A percentile compares a stretch with the other conserved stretches of the same genome.
Conservation (phyloP, 352 stramenopile genomes). For the Phytophthora pluvialis region DNA sequence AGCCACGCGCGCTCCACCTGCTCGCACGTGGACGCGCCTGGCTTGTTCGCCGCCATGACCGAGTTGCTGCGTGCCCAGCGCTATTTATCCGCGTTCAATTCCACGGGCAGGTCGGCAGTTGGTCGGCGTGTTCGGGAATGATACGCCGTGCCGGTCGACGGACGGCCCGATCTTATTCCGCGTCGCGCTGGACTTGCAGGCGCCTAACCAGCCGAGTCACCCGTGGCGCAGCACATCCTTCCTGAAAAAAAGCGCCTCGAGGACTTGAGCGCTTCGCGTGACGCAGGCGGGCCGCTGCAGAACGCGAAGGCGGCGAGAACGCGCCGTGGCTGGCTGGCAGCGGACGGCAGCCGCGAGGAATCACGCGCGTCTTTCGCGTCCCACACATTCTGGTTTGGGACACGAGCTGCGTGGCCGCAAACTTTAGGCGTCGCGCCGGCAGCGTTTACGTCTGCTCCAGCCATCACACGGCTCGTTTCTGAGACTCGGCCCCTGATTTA, state of each 20-base stretch:
- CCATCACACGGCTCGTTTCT: conserved; percentile 36
- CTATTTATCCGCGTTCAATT: conserved; percentile 18
- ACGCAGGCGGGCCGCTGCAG: conserved; percentile 25
- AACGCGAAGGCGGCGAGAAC: conserved; percentile 28
- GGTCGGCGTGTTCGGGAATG: conserved; percentile 38
- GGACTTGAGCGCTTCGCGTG: conserved; percentile 5
- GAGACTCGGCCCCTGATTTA: conserved; percentile 32
- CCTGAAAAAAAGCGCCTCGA: conserved; percentile 39
- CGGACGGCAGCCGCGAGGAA: conserved; percentile 11
- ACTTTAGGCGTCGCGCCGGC: not conserved
- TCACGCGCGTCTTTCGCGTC: conserved; percentile 32
- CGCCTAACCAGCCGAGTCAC: conserved; percentile 25
- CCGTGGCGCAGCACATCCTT: conserved; percentile 31
- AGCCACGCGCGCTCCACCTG: conserved; percentile 39
- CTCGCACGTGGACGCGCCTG: conserved; percentile 2
- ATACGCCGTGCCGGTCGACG: conserved; percentile 5
- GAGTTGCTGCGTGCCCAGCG: not conserved
- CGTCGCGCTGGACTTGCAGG: conserved; percentile 1
- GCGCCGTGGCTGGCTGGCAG: conserved; percentile 23
- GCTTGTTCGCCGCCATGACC: conserved; percentile 30
- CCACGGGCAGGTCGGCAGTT: conserved; percentile 28
- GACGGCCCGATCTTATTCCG: conserved; percentile 18
- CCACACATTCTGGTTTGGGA: conserved; percentile 23
- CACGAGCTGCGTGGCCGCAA: too few species aligned
- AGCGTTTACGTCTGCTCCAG: conserved; percentile 38